Evolutionary conservation across 2,329 filamentous ascomycete genomes (phyloP).

Genomic region (Dichotomopilus funicola): DNA sequence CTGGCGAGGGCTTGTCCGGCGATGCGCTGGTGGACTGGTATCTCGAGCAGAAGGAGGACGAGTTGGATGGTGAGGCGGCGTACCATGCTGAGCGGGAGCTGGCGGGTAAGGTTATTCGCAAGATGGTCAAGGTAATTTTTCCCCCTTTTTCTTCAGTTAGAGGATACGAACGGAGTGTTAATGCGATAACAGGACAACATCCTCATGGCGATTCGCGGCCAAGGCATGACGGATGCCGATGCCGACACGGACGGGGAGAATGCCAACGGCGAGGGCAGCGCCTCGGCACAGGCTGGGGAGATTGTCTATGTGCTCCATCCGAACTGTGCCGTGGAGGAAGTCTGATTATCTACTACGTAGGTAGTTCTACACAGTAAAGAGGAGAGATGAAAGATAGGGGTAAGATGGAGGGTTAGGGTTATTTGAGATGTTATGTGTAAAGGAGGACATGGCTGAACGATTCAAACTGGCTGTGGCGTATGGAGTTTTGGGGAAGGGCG

Average conservation of each 20-base stretch:
- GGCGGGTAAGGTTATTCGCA: conserved; percentile 80
- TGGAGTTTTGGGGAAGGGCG: too few relatives aligned
- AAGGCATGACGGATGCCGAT: conserved; percentile 46
- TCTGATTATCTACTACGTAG: conserved; percentile 23
- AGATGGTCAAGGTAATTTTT: conserved; percentile 78
- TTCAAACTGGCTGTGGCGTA: too few relatives aligned
- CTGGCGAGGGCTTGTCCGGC: conserved; percentile 77
- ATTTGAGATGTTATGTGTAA: too few relatives aligned
- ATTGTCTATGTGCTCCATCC: conserved; percentile 87
- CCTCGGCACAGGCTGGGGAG: conserved; percentile 38
- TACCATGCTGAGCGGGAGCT: conserved; percentile 67
- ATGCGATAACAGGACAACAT: conserved; percentile 63
- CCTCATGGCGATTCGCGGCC: conserved; percentile 68
- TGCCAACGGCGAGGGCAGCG: conserved; percentile 36
- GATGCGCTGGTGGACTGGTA: conserved; percentile 84
- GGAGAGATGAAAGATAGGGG: too few relatives aligned
- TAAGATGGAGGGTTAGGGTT: too few relatives aligned
- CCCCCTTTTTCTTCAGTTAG: not conserved
- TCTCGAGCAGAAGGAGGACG: conserved; percentile 80
- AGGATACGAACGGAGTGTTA: conserved; percentile 24
- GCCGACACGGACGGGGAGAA: conserved; percentile 36
- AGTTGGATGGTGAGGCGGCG: conserved; percentile 74
- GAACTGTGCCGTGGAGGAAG: conserved; percentile 77
- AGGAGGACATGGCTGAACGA: too few relatives aligned
- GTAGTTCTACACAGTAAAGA: not conserved